A percentile compares a stretch with the other conserved stretches of the same genome.
Evolutionary conservation across 164 flowering plant genomes (phyloP).

Genomic region (Houttuynia cordata): DNA sequence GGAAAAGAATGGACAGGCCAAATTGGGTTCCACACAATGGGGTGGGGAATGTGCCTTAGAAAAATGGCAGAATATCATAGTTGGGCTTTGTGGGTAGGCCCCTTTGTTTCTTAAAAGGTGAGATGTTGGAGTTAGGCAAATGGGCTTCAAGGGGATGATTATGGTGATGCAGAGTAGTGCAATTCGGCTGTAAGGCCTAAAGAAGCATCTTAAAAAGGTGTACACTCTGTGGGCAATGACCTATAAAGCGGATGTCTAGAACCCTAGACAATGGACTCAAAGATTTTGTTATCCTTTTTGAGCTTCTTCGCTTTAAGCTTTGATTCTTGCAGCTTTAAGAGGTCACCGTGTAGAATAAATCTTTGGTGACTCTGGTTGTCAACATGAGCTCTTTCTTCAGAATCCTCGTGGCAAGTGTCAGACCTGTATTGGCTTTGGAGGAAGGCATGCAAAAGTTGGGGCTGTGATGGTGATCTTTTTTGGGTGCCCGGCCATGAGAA

Average conservation of each 20-base stretch:
- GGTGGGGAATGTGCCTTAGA: neutral
- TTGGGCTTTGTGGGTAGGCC: neutral
- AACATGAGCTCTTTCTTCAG: too few relatives aligned
- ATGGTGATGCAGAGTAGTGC: neutral
- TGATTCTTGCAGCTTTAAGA: neutral
- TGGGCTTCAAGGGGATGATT: neutral
- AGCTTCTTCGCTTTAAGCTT: neutral
- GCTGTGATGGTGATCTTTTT: too few relatives aligned
- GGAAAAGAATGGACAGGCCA: neutral
- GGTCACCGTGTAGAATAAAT: too few relatives aligned
- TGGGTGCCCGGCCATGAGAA: too few relatives aligned
- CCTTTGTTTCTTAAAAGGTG: constrained; percentile 1
- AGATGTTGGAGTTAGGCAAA: neutral
- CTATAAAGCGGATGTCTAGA: too few relatives aligned
- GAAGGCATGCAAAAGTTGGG: too few relatives aligned
- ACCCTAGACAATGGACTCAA: too few relatives aligned
- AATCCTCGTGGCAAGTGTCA: too few relatives aligned
- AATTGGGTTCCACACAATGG: constrained; percentile 1
- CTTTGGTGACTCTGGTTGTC: too few relatives aligned
- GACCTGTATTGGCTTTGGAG: too few relatives aligned
- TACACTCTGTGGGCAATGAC: too few relatives aligned
- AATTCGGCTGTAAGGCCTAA: neutral
- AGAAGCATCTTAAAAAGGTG: too few relatives aligned
- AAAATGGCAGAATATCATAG: neutral
- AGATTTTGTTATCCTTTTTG: neutral